Evolutionary conservation across 441 rosid species (phyloP).

Genomic region (Brassica balearica): DNA sequence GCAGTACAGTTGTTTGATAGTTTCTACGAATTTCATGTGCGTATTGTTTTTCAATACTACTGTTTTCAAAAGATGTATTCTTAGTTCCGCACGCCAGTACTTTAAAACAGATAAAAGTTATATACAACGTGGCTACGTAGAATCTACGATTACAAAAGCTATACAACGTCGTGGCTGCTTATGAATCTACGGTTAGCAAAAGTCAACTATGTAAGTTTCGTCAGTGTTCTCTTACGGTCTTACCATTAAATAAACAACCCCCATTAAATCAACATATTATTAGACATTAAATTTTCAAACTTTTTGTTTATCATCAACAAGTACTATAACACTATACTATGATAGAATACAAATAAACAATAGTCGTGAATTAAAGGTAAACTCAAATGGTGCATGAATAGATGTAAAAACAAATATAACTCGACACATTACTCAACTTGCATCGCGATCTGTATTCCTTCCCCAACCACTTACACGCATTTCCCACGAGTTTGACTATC

Average conservation of each 20-base stretch:
- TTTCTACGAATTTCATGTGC: constrained; percentile 39
- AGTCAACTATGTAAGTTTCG: background rate
- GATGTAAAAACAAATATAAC: constrained; percentile 3
- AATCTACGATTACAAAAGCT: background rate
- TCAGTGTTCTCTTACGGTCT: background rate
- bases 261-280: background rate
- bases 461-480: constrained; percentile 43
- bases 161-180: background rate
- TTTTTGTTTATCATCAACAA: background rate
- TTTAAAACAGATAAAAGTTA: constrained; percentile 4
- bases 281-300: background rate
- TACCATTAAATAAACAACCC: background rate
- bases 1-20: constrained; percentile 17
- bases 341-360: background rate
- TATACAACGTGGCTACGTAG: constrained; percentile 27
- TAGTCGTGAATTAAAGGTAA: background rate
- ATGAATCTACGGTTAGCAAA: background rate
- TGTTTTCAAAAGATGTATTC: background rate
- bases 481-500: constrained; percentile 42
- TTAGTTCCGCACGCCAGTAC: background rate
- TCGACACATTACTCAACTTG: constrained; percentile 38
- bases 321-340: background rate
- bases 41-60: background rate
- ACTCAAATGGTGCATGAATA: background rate
- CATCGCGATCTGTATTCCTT: constrained; percentile 37